Percentiles rank a stretch among this genome's conserved stretches.
Conservation (phyloP, 345 rosid species). For the Erysimum cheiranthoides region DNA sequence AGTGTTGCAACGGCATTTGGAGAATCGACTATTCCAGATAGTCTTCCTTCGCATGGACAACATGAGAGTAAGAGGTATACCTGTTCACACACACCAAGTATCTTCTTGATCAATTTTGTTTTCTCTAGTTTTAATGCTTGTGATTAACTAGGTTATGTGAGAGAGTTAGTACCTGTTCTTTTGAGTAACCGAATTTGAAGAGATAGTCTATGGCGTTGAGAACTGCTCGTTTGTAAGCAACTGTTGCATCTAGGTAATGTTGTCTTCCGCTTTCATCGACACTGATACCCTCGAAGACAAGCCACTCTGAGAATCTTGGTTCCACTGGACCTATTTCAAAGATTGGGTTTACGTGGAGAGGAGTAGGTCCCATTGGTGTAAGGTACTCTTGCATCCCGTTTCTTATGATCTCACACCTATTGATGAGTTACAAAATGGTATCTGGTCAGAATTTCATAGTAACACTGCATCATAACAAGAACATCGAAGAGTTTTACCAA, state of each 20-base stretch:
- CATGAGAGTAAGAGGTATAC: constrained; percentile 83
- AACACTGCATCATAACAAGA: not conserved
- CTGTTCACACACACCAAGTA: constrained; percentile 56
- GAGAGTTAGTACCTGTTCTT: constrained; percentile 72
- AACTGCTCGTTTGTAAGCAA: constrained; percentile 86
- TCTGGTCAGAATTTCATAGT: not conserved
- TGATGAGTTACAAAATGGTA: not conserved
- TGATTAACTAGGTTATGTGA: not conserved
- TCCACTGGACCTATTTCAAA: constrained; percentile 93
- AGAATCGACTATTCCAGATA: constrained; percentile 88
- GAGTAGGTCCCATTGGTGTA: constrained; percentile 93
- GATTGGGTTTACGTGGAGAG: constrained; percentile 89
- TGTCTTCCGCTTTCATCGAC: constrained; percentile 87
- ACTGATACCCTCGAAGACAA: constrained; percentile 93
- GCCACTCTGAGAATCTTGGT: constrained; percentile 94
- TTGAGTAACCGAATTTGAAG: constrained; percentile 89
- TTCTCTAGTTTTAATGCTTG: constrained; percentile 6
- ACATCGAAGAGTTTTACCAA: constrained; percentile 24
- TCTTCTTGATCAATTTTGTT: constrained; percentile 21
- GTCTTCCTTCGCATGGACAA: constrained; percentile 95
- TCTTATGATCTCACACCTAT: constrained; percentile 81
- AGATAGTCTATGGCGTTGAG: constrained; percentile 93
- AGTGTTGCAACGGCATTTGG: constrained; percentile 91
- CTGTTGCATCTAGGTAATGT: constrained; percentile 84
- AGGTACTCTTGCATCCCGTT: constrained; percentile 93